Base-by-base conservation (phyloP, 345 rosid species). In the Orychophragmus violaceus region DNA sequence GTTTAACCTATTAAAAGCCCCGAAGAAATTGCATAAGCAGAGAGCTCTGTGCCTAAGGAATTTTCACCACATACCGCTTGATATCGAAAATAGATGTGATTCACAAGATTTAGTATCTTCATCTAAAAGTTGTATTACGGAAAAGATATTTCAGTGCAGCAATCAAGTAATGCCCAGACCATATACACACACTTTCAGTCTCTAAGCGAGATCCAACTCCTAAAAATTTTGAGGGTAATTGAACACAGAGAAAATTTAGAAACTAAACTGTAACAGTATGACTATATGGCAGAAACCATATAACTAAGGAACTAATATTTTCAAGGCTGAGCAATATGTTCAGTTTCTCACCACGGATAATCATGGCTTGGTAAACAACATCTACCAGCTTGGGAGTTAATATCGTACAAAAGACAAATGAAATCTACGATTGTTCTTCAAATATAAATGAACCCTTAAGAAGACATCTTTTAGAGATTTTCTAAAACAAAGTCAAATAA, bases 1-100 rank as follows among this genome's bases (percentile, higher is more conserved):
- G 82, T 75, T 93, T 93, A 37, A 93, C 96, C 99, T 93, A 74
- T 71, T 45, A 73, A 70, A 59, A 60, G 5, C 58, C 59, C 77
- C 61, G 48, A 62, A 37, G 32, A 54, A 80, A 72, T 69, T 67
- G 12, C 65, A 63, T 24, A 25, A 64, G 71, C 53, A 70, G 37
- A 53, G 14, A 49, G 62, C 42, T 44, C 3, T 44, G 19, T 35
- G 55, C 57, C 59, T 18, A 55, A 49, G 30, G 27, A 69, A 16
- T 14, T 54, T 71, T 64, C 48, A 25, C 36, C 16, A 29, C 61
- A 28, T 39, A 35, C 46, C 1, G 0, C n/a, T 58, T 37, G 36
- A 65, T 58, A 48, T n/a, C 12, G 5, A 28, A 24, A 17, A 30
- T 24, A 46, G 64, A 2, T 51, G 16, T 5, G 1, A 12, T 53